A percentile compares a stretch with the other conserved stretches of the same genome.
These are phyloP conservation scores for Papilionanthe hybrid DNA, from an alignment of 116 monocot species.

Conservation along the genomic window DNA sequence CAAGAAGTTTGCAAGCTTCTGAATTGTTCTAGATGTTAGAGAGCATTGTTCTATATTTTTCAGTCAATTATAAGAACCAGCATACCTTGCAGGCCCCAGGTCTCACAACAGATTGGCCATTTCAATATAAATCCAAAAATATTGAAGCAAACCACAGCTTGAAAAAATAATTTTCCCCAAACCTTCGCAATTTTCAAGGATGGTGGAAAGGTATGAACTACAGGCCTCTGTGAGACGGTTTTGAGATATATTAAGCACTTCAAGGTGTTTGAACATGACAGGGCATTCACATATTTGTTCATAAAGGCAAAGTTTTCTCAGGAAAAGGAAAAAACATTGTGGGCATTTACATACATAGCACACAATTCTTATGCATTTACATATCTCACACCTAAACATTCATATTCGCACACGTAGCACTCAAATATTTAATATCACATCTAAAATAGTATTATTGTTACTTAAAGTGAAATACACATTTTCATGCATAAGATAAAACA, in stretches of 20 bases:
- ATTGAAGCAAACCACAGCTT: not conserved
- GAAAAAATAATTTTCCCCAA: not conserved
- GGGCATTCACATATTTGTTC: constrained; percentile 93
- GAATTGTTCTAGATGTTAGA: constrained; percentile 89
- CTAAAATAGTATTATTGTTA: too few relatives aligned
- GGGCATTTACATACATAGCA: too few relatives aligned
- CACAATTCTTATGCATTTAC: too few relatives aligned
- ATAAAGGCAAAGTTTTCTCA: constrained; percentile 3
- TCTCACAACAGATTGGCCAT: not conserved
- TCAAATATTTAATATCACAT: too few relatives aligned
- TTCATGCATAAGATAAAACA: too few relatives aligned
- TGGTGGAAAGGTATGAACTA: constrained; percentile 75
- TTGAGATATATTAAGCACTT: constrained; percentile 85
- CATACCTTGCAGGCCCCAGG: not conserved
- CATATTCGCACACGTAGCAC: too few relatives aligned
- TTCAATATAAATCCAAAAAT: not conserved
- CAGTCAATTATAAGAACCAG: constrained; percentile 1
- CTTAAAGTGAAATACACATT: too few relatives aligned
- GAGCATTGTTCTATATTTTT: constrained; percentile 79
- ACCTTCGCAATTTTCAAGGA: constrained; percentile 93
- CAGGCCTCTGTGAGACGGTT: constrained; percentile 96
- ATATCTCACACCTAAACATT: too few relatives aligned
- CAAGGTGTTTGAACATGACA: constrained; percentile 65
- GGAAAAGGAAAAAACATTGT: not conserved
- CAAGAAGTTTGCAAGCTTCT: constrained; percentile 78